Conservation (phyloP, 257 asterid genomes). For the Solanum pimpinellifolium region DNA sequence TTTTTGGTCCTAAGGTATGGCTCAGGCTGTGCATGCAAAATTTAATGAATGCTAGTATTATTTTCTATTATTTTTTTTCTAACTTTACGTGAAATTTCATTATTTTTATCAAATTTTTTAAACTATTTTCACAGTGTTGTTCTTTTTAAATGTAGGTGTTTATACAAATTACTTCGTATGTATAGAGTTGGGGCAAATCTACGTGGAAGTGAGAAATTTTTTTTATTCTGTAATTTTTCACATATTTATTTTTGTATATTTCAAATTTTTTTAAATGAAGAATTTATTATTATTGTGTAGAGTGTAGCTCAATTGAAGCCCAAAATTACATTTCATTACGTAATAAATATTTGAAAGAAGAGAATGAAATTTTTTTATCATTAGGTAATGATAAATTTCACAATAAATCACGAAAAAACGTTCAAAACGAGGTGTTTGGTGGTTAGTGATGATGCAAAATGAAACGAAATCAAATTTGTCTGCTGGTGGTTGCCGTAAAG, state of each 20-base stretch:
- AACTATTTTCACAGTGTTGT: not conserved
- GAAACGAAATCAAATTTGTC: not conserved
- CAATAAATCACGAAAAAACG: not conserved
- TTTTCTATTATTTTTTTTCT: not conserved
- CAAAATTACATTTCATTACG: not conserved
- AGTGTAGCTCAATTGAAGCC: not conserved
- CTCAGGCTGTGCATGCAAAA: not conserved
- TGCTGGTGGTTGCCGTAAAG: not conserved
- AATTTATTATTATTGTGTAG: fast-evolving
- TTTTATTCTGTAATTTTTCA: too few species aligned
- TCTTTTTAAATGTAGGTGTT: not conserved
- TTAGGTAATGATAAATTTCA: not conserved
- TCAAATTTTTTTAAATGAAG: too few species aligned
- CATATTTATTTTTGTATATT: too few species aligned
- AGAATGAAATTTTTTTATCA: not conserved
- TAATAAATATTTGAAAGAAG: not conserved
- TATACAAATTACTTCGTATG: not conserved
- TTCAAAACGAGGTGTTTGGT: not conserved
- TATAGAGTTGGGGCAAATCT: not conserved
- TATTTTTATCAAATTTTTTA: not conserved
- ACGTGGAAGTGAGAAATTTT: too few species aligned
- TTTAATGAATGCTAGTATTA: not conserved
- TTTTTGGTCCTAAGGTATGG: not conserved
- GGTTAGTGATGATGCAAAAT: not conserved
- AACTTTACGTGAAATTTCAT: not conserved